phyloP scores from a whole-genome alignment of 1,284 basidiomycete species.

The Malassezia cuniculi region DNA sequence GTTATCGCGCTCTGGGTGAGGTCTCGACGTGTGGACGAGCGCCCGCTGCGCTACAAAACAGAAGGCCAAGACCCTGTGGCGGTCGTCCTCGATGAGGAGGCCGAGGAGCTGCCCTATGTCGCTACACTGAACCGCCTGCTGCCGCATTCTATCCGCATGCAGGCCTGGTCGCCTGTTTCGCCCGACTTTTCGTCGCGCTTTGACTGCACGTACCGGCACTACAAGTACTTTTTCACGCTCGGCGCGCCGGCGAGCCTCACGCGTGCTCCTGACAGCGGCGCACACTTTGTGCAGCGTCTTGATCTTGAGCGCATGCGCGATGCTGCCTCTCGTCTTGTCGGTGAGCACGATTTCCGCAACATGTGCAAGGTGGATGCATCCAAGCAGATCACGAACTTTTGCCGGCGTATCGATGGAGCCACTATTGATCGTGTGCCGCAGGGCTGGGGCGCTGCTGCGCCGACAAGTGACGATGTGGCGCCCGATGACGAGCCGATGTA shows the following conservation, averaged over 20 bases:
- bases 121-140: constrained; percentile 76
- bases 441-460: constrained; percentile 16
- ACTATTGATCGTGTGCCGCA: constrained; percentile 49
- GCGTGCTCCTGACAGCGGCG: constrained; percentile 5
- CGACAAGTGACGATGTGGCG: constrained; percentile 2
- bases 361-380: constrained; percentile 85
- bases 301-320: constrained; percentile 56
- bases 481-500: constrained; percentile 46
- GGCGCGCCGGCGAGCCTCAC: constrained; percentile 24
- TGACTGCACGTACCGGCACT: constrained; percentile 74
- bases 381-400: constrained; percentile 78
- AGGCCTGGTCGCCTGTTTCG: constrained; percentile 87
- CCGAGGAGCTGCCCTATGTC: constrained; percentile 62
- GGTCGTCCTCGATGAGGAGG: not conserved
- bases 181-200: constrained; percentile 73
- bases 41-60: constrained; percentile 8
- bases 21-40: constrained; percentile 32
- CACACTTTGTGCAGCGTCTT: constrained; percentile 14
- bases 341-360: constrained; percentile 91
- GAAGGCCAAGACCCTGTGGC: constrained; percentile 4
- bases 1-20: constrained; percentile 70
- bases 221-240: constrained; percentile 75
- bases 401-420: constrained; percentile 56
- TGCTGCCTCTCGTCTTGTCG: constrained; percentile 61
- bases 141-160: constrained; percentile 74